Evolutionary conservation across 2,329 filamentous ascomycete species (phyloP).

Genomic region (Dothideomycetes sp.): DNA sequence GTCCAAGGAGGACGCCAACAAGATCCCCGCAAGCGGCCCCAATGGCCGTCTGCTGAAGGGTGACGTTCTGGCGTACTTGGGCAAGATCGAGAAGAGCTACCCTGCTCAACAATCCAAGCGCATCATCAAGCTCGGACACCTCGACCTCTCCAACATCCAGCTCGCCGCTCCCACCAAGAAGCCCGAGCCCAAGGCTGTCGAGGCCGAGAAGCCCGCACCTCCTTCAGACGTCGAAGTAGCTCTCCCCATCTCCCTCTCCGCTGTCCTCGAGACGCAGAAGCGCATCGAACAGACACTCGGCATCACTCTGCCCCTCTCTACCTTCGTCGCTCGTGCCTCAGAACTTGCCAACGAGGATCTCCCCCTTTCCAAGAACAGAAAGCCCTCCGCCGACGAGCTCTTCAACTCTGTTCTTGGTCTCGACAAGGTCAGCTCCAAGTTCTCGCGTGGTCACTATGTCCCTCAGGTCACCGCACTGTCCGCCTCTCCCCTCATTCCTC

Average conservation of each 20-base stretch:
- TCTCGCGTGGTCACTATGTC: slow-evolving; percentile 55
- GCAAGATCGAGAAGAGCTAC: slow-evolving; percentile 62
- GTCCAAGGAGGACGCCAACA: slow-evolving; percentile 62
- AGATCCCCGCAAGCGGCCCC: slow-evolving; percentile 81
- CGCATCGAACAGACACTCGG: slow-evolving; percentile 69
- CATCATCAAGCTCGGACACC: slow-evolving; percentile 66
- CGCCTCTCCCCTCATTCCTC: slow-evolving; percentile 28
- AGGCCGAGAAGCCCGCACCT: slow-evolving; percentile 33
- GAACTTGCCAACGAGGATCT: slow-evolving; percentile 83
- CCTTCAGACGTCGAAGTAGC: slow-evolving; percentile 51
- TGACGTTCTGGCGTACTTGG: slow-evolving; percentile 84
- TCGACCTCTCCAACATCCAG: slow-evolving; percentile 95
- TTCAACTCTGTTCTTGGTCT: slow-evolving; percentile 83
- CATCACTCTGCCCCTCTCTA: slow-evolving; percentile 71
- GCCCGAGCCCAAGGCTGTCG: slow-evolving; percentile 38
- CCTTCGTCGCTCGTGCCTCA: slow-evolving; percentile 76
- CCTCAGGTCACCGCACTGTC: slow-evolving; percentile 60
- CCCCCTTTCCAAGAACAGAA: slow-evolving; percentile 54
- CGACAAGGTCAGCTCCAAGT: slow-evolving; percentile 36
- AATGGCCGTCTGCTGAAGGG: slow-evolving; percentile 86
- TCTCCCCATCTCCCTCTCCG: slow-evolving; percentile 66
- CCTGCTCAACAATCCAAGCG: slow-evolving; percentile 61
- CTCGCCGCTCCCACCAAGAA: slow-evolving; percentile 46
- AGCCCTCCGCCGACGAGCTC: slow-evolving; percentile 68
- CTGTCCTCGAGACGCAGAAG: slow-evolving; percentile 71